Base-by-base conservation (phyloP, 192 early-diverging fungal genomes). In the Backusella macrospora region DNA sequence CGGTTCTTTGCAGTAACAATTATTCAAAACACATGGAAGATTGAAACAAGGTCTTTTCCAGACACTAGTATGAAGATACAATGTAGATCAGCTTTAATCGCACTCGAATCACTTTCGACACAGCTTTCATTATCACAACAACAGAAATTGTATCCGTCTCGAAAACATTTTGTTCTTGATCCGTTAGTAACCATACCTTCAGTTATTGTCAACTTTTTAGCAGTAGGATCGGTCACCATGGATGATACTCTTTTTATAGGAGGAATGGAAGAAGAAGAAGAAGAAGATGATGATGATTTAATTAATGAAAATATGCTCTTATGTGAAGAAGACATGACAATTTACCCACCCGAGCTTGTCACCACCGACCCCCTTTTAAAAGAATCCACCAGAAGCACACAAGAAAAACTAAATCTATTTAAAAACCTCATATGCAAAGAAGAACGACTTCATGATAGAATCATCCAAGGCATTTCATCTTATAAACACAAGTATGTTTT, bases 401-500 rank as follows among this genome's bases (percentile, higher is more conserved):
- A n/a, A 65, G 62, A 37, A 16, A 47, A 18, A 45, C 23, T 65
- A 49, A 75, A 78, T 29, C n/a, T 72, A 29, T 49, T 72, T 39
- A 46, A 55, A 26, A 39, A 72, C 10, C 63, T 73, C n/a, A 73
- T 73, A 10, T 38, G 45, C 6, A 46, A 68, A 40, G 79, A 80
- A 66, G 72, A 74, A 39, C 43, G 46, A 8, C 47, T 80, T 21
- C 79, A 81, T 44, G 66, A 73, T 43, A 62, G 72, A 18, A 74
- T 81, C 52, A 81, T 81, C 14, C 68, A 68, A 16, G 79, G 79
- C 14, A 77, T 81, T n/a, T 18, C 68, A 34, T 81, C 79, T 26
- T 75, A 81, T 47, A 81, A 73, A 29, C 79, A 81, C 64, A 75
- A 76, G 16, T 81, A 77, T 39, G 79, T 81, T 12, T 63, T 81